These are phyloP conservation scores for Aspergillus steynii DNA, from an alignment of 495 filamentous ascomycete species.

Conservation along the genomic window DNA sequence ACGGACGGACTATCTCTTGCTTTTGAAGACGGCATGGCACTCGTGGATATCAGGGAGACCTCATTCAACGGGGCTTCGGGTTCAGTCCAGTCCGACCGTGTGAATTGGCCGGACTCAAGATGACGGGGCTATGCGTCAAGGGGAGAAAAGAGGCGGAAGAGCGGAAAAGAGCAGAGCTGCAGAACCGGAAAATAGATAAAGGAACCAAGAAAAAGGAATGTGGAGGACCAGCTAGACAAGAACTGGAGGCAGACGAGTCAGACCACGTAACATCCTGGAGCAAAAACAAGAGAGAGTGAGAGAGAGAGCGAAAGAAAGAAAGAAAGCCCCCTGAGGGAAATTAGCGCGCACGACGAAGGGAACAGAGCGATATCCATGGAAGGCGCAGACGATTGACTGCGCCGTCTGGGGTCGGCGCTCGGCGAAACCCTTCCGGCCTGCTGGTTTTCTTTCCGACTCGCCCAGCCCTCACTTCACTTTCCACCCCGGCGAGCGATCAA, in stretches of 20 bases:
- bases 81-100: neutral
- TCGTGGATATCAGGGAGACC: constrained; percentile 6
- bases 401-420: constrained; percentile 26
- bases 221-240: neutral
- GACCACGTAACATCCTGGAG: constrained; percentile 2
- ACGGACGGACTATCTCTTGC: constrained; percentile 40
- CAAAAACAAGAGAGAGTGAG: neutral
- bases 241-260: neutral
- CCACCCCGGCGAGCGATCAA: constrained; percentile 42
- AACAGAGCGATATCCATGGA: constrained; percentile 5
- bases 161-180: neutral
- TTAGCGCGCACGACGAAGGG: constrained; percentile 12
- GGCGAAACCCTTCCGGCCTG: constrained; percentile 28
- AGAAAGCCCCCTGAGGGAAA: constrained; percentile 14
- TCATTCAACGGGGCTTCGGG: constrained; percentile 16
- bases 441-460: constrained; percentile 27
- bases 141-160: neutral
- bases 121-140: constrained; percentile 11
- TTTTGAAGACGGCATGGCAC: constrained; percentile 45
- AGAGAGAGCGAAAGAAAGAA: neutral
- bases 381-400: constrained; percentile 2
- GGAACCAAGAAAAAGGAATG: constrained; percentile 2
- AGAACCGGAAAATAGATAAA: constrained; percentile 1
- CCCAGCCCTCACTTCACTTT: neutral
- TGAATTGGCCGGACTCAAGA: constrained; percentile 1